Base-by-base conservation (phyloP, 2,329 filamentous ascomycete species). In the Diaporthe eres region DNA sequence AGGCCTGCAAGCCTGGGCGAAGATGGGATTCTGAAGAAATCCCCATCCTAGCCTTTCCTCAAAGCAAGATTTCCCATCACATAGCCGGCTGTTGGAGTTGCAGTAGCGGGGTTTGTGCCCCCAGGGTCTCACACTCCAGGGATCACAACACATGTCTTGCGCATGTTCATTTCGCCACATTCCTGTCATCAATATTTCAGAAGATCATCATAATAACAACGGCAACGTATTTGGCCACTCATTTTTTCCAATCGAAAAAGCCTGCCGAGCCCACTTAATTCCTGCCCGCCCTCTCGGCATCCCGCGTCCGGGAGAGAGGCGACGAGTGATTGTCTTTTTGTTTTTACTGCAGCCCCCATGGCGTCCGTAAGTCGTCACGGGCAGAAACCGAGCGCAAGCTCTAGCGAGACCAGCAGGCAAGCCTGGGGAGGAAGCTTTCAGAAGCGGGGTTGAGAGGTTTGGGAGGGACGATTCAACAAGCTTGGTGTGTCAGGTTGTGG, bases 1-100 rank as follows among this genome's bases (percentile, higher is more conserved):
- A 51, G 44, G 19, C 63, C 4, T 51, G 44, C 44, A n/a, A 37
- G n/a, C 22, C 65, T 34, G 19, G 68, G 71, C 44, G 15, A 72
- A n/a, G 58, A 73, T 73, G 71, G 71, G 58, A 73, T 55, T 73
- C 34, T 73, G 58, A 63, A 44, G 44, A 73, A 73, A 65, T 73
- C n/a, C 65, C 71, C 71, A 73, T 73, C 47, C n/a, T 39, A 22
- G 57, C 25, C 61, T 25, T 49, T 17, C 61, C 10, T 67, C 25
- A 42, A 72, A 63, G n/a, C 31, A 72, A 65, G 57, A 73, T 44
- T 73, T 65, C 71, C 58, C 53, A 71, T 71, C 28, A 22, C 37
- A 7, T 7, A 25, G 44, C 57, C 22, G 39, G 28, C 6, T 13
- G 22, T 31, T 53, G 71, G 57, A 34, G 57, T 55, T 34, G 71